Evolutionary conservation across 148 eudicot genomes (phyloP), one percentile per base, ranked within the genome.

Genomic region (Rhododendron simsii): DNA sequence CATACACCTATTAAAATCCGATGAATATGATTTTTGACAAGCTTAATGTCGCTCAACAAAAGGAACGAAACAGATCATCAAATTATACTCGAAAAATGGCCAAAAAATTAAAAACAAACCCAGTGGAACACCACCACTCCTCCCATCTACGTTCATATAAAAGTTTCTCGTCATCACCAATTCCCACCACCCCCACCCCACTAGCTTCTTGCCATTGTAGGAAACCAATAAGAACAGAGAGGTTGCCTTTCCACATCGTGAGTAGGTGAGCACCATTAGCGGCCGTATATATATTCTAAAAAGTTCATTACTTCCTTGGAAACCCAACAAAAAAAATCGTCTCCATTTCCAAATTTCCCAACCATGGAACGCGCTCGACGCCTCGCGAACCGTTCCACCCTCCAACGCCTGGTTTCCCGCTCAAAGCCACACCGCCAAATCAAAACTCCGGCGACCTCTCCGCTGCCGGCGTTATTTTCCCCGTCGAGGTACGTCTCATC

Each of bases 291-390:
- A 35, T 50, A 26, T 50, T 35, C 26, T 11, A n/a, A 63, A 8
- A 18, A 30, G 28, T 63, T 80, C 77, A 71, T n/a, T 47, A 71
- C 79, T 48, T 35, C 13, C 8, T 78, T 85, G 82, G 78, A 81
- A 45, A 74, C 3, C 61, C 61, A 67, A 37, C 73, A 26, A 35
- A 14, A 50, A 73, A 59, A 51, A 10, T 23, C 48, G 41, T 18
- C 23, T 59, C 47, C 13, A 0, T 53, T 6, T 44, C 59, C 1
- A 23, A n/a, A 28, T 57, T 83, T 57, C 65, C 30, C 55, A 78
- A 39, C 30, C 82, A 96, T 96, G 99, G 98, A 96, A 78, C 93
- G 95, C 44, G 98, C 98, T 65, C 88, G 98, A 76, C 92, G 91
- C 85, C 84, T 96, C 14, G 98, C 98, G 0, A 92, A 89, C 90